phyloP scores from a whole-genome alignment of 805 yeast genomes.

The Lipomyces yamadae region DNA sequence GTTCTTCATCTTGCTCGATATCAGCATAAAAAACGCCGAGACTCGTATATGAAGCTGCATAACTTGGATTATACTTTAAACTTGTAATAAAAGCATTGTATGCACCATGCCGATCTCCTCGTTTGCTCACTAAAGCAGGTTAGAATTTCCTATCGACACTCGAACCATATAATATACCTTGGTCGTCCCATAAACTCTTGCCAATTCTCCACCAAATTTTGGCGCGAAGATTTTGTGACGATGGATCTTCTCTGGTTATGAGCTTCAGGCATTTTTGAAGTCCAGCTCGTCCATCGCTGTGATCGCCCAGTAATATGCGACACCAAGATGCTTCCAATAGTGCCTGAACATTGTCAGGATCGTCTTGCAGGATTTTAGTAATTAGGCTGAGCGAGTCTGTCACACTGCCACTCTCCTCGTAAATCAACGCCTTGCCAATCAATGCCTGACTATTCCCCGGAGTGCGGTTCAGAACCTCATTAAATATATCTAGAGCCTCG shows the following conservation, averaged over 20 bases:
- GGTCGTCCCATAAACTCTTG: constrained; percentile 55
- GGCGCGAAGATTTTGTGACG: constrained; percentile 63
- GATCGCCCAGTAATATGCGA: constrained; percentile 58
- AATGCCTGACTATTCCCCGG: constrained; percentile 62
- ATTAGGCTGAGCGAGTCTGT: constrained; percentile 61
- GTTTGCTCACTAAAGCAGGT: constrained; percentile 37
- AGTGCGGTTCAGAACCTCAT: constrained; percentile 56
- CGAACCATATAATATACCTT: constrained; percentile 9
- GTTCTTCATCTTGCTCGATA: constrained; percentile 59
- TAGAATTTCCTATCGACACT: not conserved
- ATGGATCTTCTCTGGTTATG: constrained; percentile 57
- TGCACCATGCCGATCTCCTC: constrained; percentile 52
- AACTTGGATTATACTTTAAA: constrained; percentile 63
- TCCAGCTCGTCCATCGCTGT: constrained; percentile 57
- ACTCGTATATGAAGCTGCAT: constrained; percentile 80
- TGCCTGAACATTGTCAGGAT: constrained; percentile 64
- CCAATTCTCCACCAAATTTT: constrained; percentile 75
- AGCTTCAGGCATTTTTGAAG: constrained; percentile 53
- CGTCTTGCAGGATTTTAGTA: constrained; percentile 53
- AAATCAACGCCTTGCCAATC: constrained; percentile 81
- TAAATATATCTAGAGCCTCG: constrained; percentile 74
- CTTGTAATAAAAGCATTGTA: constrained; percentile 61
- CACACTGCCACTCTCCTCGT: constrained; percentile 66
- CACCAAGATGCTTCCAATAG: constrained; percentile 81
- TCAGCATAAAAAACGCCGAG: constrained; percentile 75